Evolutionary conservation across 495 filamentous ascomycete genomes (phyloP).

Genomic region (Baudoinia panamericana): DNA sequence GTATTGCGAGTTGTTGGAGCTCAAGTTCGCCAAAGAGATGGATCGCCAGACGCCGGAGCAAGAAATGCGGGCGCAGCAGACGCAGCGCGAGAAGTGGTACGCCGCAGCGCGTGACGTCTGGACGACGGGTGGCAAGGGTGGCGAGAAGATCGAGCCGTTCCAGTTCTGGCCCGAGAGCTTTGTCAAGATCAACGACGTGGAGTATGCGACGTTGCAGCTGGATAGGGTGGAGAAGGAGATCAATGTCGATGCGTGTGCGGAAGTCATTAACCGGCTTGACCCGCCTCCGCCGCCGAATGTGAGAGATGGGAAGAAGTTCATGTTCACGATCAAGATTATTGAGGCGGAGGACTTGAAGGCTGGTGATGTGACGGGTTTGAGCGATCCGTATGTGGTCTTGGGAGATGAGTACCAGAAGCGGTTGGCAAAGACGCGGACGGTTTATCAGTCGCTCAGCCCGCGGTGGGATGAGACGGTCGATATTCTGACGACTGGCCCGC

Average conservation of each 20-base stretch:
- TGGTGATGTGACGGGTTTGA: conserved; percentile 85
- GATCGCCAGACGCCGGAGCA: conserved; percentile 79
- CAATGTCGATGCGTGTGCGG: conserved; percentile 87
- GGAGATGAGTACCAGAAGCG: conserved; percentile 97
- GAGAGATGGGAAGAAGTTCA: conserved; percentile 59
- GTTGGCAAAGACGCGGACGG: conserved; percentile 85
- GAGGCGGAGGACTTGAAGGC: conserved; percentile 98
- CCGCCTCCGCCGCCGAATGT: conserved; percentile 43
- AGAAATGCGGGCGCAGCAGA: conserved; percentile 59
- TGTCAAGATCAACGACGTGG: conserved; percentile 95
- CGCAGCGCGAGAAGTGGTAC: conserved; percentile 80
- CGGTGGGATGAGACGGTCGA: conserved; percentile 97
- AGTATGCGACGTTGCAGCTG: conserved; percentile 78
- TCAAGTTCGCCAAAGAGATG: conserved; percentile 83
- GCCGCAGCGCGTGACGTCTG: conserved; percentile 68
- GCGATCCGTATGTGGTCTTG: conserved; percentile 95
- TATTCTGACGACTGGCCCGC: conserved; percentile 78
- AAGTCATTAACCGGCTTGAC: conserved; percentile 54
- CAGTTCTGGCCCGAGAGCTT: conserved; percentile 96
- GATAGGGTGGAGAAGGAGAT: conserved; percentile 81
- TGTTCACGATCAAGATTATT: conserved; percentile 98
- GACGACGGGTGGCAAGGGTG: conserved; percentile 11
- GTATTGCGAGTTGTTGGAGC: conserved; percentile 87
- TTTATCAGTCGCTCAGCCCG: conserved; percentile 84
- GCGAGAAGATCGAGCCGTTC: conserved; percentile 88